Evolutionary conservation across 441 rosid genomes (phyloP), one percentile per base, ranked within the genome.

Genomic region (Codiaeum variegatum): DNA sequence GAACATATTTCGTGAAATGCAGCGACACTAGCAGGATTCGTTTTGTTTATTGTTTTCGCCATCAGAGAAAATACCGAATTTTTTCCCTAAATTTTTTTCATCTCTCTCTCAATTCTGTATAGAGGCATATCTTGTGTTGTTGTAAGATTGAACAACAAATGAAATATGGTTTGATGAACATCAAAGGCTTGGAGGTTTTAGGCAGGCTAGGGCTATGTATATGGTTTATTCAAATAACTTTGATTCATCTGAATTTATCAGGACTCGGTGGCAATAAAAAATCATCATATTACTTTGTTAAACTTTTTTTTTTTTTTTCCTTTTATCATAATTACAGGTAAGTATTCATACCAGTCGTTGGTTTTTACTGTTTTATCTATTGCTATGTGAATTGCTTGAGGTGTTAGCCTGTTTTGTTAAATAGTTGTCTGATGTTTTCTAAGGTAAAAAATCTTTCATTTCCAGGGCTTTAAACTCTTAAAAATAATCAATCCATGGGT

Each of bases 1-100:
- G 24, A 89, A 79, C 79, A 87, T 94, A 67, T 83, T 90, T 81
- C 81, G n/a, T 36, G 92, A 88, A 84, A 87, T 94, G 92, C 83
- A 79, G 82, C 90, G 95, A 11, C 97, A 89, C 79, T 90, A 87
- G 86, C 13, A 21, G 60, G 63, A 58, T 32, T 52, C 55, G n/a
- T 66, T 67, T 47, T 3, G 1, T 21, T 28, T 10, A 0, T 1
- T 5, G 1, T 26, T 66, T 31, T 67, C 29, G 2, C 44, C 36
- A 5, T 67, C 5, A 11, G 2, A 31, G 29, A 23, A 67, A 49
- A 49, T n/a, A 31, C 23, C 42, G 3, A 16, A 60, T 2, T 23
- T 55, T 55, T 55, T 52, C 12, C 56, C 26, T 55, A 55, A 8
- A 23, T 10, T 55, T 24, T 55, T 21, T 23, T 0, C 28, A 3